Conservation (phyloP, 495 filamentous ascomycete genomes). For the Aspergillus wentii region DNA sequence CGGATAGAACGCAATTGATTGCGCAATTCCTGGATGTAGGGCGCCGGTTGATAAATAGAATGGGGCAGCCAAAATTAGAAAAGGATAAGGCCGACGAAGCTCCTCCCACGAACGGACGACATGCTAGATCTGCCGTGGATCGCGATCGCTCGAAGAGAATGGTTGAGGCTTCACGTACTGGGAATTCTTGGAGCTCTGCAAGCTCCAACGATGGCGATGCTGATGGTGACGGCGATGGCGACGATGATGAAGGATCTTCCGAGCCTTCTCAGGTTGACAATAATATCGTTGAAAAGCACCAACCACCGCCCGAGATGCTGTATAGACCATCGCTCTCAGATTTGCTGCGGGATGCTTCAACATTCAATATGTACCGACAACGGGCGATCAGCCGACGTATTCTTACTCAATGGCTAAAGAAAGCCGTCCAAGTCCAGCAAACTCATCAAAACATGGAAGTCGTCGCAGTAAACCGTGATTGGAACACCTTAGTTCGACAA, state of each 20-base stretch:
- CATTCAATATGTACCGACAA: constrained; percentile 50
- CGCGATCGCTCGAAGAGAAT: constrained; percentile 32
- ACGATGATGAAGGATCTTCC: constrained; percentile 21
- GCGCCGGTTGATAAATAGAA: constrained; percentile 32
- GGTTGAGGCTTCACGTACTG: constrained; percentile 14
- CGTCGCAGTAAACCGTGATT: constrained; percentile 48
- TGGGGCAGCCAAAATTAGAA: constrained; percentile 23
- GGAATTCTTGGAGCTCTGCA: constrained; percentile 12
- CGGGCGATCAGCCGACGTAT: constrained; percentile 41
- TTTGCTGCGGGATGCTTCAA: constrained; percentile 53
- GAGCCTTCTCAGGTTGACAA: constrained; percentile 18
- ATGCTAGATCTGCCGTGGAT: constrained; percentile 32
- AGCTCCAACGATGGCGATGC: constrained; percentile 16
- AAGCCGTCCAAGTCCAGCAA: constrained; percentile 40
- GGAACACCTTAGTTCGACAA: constrained; percentile 46
- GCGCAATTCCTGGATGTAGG: constrained; percentile 42
- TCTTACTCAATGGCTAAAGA: constrained; percentile 51
- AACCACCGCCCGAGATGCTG: constrained; percentile 34
- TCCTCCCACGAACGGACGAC: constrained; percentile 20
- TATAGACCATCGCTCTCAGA: constrained; percentile 52
- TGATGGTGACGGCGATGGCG: constrained; percentile 9
- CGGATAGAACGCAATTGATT: constrained; percentile 42
- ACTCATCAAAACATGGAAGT: constrained; percentile 40
- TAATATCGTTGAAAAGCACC: constrained; percentile 23
- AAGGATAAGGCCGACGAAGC: constrained; percentile 12